Evolutionary conservation across 305 asterid species (phyloP).

Genomic region (Fraxinus sp.): DNA sequence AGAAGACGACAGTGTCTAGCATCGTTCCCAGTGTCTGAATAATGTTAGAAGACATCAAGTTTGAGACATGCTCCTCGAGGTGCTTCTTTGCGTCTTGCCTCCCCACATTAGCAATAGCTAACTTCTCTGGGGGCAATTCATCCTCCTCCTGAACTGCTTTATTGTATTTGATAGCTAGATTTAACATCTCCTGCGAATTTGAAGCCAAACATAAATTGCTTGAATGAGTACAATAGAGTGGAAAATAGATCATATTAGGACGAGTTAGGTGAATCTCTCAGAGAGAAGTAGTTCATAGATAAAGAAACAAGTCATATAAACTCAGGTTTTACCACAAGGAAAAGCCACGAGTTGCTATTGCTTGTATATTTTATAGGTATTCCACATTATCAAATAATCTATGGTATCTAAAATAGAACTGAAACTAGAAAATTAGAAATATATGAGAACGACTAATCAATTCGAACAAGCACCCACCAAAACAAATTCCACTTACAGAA

Average conservation of each 20-base stretch:
- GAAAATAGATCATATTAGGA: background rate
- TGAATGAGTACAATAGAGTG: background rate
- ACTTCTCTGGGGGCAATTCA: slow-evolving; percentile 87
- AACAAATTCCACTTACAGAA: background rate
- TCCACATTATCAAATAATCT: background rate
- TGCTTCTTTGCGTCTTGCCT: slow-evolving; percentile 98
- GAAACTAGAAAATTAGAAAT: background rate
- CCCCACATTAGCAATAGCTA: slow-evolving; percentile 93
- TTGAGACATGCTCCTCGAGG: slow-evolving; percentile 89
- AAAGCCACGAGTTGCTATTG: background rate
- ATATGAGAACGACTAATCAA: background rate
- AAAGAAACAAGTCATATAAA: background rate
- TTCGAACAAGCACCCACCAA: background rate
- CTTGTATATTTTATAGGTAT: background rate
- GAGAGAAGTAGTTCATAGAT: background rate
- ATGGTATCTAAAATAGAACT: background rate
- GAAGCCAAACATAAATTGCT: background rate
- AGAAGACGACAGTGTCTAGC: slow-evolving; percentile 95
- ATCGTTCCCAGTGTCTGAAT: slow-evolving; percentile 92
- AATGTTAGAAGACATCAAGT: slow-evolving; percentile 94
- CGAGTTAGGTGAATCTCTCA: background rate
- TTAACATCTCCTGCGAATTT: slow-evolving; percentile 79
- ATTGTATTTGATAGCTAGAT: slow-evolving; percentile 74
- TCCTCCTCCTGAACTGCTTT: slow-evolving; percentile 98
- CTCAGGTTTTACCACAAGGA: background rate